Conservation (phyloP, 116 monocot genomes). For the Cymodocea nodosa region DNA sequence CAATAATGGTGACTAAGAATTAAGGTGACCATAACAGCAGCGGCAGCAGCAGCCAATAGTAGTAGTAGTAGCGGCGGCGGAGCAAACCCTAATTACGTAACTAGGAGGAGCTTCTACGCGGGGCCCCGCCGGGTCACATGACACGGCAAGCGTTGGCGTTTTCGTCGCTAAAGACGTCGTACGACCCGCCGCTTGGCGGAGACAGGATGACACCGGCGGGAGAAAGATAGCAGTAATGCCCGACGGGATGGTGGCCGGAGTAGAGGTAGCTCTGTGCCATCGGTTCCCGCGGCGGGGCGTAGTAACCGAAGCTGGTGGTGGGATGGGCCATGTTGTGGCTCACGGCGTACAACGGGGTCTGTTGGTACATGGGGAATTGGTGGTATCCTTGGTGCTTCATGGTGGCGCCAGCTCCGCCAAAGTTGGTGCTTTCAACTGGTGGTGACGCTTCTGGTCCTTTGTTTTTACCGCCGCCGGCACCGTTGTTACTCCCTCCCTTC, state of each 20-base stretch:
- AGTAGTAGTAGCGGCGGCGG: too few species aligned
- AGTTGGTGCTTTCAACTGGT: background rate
- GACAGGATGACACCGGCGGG: background rate
- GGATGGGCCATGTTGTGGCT: slow-evolving; percentile 13
- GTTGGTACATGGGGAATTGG: slow-evolving; percentile 4
- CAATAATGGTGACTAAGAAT: too few species aligned
- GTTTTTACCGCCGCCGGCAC: background rate
- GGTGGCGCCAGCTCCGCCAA: background rate
- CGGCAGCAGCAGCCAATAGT: too few species aligned
- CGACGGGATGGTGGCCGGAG: background rate
- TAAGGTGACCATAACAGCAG: too few species aligned
- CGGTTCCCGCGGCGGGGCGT: slow-evolving; percentile 7
- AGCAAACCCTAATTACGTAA: too few species aligned
- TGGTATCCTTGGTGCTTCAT: background rate
- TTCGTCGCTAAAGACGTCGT: slow-evolving; percentile 38
- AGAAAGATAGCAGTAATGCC: slow-evolving; percentile 4
- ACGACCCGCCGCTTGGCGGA: slow-evolving; percentile 2
- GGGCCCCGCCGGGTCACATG: slow-evolving; percentile 19
- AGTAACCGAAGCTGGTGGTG: slow-evolving; percentile 5
- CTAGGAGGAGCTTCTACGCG: too few species aligned
- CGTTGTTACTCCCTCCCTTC: slow-evolving; percentile 5
- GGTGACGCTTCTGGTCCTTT: background rate
- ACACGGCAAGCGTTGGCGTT: slow-evolving; percentile 44
- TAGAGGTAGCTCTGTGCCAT: slow-evolving; percentile 1
- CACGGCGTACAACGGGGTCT: slow-evolving; percentile 9